Conservation (phyloP, 2,329 filamentous ascomycete genomes). For the Chrysoporthe puriensis region DNA sequence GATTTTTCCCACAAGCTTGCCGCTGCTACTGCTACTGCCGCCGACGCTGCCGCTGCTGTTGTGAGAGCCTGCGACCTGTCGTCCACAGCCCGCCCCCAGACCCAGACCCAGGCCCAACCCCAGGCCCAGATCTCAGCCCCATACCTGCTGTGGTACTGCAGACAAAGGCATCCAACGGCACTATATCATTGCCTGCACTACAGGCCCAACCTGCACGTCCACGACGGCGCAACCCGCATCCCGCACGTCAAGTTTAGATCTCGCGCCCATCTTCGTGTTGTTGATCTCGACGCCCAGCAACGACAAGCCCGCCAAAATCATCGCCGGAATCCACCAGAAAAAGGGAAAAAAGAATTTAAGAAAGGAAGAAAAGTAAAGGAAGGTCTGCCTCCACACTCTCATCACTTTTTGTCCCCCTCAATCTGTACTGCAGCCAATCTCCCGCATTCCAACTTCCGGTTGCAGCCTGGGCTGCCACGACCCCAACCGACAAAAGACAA, state of each 20-base stretch:
- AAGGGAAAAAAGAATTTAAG: background rate
- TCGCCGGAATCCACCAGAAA: background rate
- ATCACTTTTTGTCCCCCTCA: background rate
- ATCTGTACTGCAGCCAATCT: background rate
- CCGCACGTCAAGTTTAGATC: background rate
- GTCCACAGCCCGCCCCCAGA: conserved; percentile 4
- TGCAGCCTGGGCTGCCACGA: background rate
- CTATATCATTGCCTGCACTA: background rate
- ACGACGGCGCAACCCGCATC: background rate
- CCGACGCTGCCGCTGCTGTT: background rate
- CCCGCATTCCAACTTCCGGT: background rate
- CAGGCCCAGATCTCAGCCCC: conserved; percentile 12
- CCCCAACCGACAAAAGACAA: background rate
- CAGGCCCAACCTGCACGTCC: background rate
- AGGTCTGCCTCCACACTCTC: background rate
- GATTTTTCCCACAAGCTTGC: conserved; percentile 27
- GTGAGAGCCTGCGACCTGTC: conserved; percentile 9
- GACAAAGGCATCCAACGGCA: background rate
- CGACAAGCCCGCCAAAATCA: background rate
- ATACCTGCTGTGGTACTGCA: conserved; percentile 12
- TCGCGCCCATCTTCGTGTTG: background rate
- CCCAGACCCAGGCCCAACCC: conserved; percentile 16
- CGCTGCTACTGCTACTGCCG: conserved; percentile 10
- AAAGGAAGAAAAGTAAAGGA: background rate
- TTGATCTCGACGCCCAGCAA: background rate